Percentiles rank a stretch among this genome's conserved stretches.
Evolutionary conservation across 2,329 filamentous ascomycete species (phyloP).

Genomic region (Botryotinia calthae): DNA sequence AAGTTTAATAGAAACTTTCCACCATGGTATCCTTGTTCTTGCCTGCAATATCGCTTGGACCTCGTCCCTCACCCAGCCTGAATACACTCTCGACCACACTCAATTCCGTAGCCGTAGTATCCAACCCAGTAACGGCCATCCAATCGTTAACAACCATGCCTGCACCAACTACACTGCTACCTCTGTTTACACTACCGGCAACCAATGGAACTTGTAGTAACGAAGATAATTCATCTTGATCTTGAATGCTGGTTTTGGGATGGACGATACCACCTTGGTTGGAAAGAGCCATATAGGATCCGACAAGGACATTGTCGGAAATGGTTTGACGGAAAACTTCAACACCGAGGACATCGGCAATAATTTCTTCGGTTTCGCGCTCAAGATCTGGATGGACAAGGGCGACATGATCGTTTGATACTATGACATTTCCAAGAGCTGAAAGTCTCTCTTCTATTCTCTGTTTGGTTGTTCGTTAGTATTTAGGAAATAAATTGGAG

Average conservation of each 20-base stretch:
- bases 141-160: slow-evolving; percentile 98
- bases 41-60: slow-evolving; percentile 74
- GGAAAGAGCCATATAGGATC: slow-evolving; percentile 92
- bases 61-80: slow-evolving; percentile 82
- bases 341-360: slow-evolving; percentile 87
- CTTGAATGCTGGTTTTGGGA: slow-evolving; percentile 93
- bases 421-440: slow-evolving; percentile 95
- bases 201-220: slow-evolving; percentile 94
- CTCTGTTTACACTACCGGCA: slow-evolving; percentile 89
- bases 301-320: slow-evolving; percentile 93
- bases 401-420: slow-evolving; percentile 93
- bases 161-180: slow-evolving; percentile 90
- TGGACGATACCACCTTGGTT: slow-evolving; percentile 97
- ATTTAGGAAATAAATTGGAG: not conserved
- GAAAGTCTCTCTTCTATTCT: slow-evolving; percentile 96
- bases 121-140: slow-evolving; percentile 89
- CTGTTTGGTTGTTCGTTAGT: slow-evolving; percentile 42
- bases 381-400: slow-evolving; percentile 95
- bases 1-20: slow-evolving; percentile 87
- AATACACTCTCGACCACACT: slow-evolving; percentile 97
- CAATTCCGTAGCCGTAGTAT: slow-evolving; percentile 95
- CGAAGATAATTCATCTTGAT: slow-evolving; percentile 94
- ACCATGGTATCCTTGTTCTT: slow-evolving; percentile 97
- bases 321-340: slow-evolving; percentile 94
- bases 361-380: slow-evolving; percentile 97